Base-by-base conservation (phyloP, 2,329 filamentous ascomycete genomes). In the Fusarium miscanthi region DNA sequence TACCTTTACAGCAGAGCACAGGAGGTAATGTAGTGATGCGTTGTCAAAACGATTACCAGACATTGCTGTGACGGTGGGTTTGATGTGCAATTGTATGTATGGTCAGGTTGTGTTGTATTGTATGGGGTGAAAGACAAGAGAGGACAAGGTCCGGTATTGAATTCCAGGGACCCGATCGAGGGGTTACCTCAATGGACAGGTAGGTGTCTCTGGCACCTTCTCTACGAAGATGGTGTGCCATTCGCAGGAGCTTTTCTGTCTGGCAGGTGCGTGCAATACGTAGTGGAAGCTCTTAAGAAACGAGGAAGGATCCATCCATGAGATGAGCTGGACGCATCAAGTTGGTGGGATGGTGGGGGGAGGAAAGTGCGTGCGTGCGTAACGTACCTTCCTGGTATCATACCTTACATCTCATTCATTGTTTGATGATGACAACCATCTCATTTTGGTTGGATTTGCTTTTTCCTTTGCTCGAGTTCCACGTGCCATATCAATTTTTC, bases 31-130 rank as follows among this genome's bases (percentile, higher is more conserved):
- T 78, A 81, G 79, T 84, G 84, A 86, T 87, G 84, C 82, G 85
- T 86, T 87, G 85, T 86, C 86, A 87, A 81, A 77, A 78, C 76
- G 73, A 78, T 69, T 69, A 72, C 80, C 78, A 82, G 70, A 80
- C 66, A 64, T 81, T 77, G 69, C 52, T 43, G 76, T 78, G 77
- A 80, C 63, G 63, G 67, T 69, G 70, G 72, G 73, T 76, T 70
- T 65, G 69, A 72, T 46, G 66, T 68, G 59, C 62, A 70, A 75
- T 63, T 56, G 61, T 37, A 49, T 23, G 60, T 37, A 49, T 23
- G 60, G 59, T 49, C 37, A 30, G 40, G 23, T 45, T 61, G 46
- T 43, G 23, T 45, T 61, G 59, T 43, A 37, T 57, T 49, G 70
- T 60, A 59, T 63, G 53, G 66, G 66, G 62, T 49, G 38, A 38